phyloP scores from a whole-genome alignment of 2,329 filamentous ascomycete species.

The Penicillium sp. region DNA sequence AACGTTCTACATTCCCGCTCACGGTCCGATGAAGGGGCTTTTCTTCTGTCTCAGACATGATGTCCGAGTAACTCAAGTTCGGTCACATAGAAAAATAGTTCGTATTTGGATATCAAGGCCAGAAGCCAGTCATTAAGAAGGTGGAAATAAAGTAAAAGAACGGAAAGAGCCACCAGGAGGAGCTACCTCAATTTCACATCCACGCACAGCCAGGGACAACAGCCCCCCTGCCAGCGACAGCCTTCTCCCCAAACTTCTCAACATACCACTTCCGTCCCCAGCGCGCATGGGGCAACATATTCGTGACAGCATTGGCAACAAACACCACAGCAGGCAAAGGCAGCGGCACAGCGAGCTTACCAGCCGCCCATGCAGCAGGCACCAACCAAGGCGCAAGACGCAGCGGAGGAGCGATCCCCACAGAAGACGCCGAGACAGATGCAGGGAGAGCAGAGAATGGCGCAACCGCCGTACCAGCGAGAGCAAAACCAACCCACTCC shows the following conservation, averaged over 20 bases:
- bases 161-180: not conserved
- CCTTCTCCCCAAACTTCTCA: conserved; percentile 75
- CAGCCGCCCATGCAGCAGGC: conserved; percentile 25
- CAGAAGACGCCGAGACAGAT: not conserved
- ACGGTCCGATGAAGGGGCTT: not conserved
- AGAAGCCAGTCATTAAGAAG: not conserved
- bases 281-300: conserved; percentile 80
- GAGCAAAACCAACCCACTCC: conserved; percentile 85
- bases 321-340: conserved; percentile 69
- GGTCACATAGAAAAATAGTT: not conserved
- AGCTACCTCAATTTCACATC: conserved; percentile 20
- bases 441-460: conserved; percentile 13
- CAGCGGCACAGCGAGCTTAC: conserved; percentile 40
- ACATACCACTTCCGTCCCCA: conserved; percentile 78
- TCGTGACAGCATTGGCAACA: conserved; percentile 73
- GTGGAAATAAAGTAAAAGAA: not conserved
- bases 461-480: conserved; percentile 41
- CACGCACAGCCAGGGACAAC: conserved; percentile 52
- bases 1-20: not conserved
- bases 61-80: not conserved
- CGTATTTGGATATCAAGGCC: not conserved
- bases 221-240: conserved; percentile 65
- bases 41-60: not conserved
- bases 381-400: conserved; percentile 31
- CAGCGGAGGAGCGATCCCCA: conserved; percentile 18